These are phyloP conservation scores for Miscanthus sacchariflorus DNA, from an alignment of 202 grass and related monocot species.

Conservation along the genomic window DNA sequence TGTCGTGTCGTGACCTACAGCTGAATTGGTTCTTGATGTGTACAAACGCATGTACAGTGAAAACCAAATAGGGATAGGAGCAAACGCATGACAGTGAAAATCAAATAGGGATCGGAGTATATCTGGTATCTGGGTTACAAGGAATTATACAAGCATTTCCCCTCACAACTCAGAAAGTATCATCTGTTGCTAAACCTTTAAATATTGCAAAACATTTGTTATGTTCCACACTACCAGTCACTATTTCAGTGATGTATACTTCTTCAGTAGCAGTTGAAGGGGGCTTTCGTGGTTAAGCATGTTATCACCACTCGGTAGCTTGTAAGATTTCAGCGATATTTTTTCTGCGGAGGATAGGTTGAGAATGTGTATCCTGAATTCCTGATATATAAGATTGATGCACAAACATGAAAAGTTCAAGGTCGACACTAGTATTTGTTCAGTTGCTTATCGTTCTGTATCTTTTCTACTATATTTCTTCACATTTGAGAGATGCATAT, in stretches of 20 bases:
- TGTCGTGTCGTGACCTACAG: neutral
- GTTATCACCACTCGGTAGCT: too few species aligned
- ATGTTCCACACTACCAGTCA: neutral
- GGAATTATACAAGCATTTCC: neutral
- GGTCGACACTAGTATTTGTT: neutral
- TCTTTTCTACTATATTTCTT: conserved; percentile 22
- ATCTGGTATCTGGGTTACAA: neutral
- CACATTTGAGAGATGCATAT: conserved; percentile 11
- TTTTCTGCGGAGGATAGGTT: neutral
- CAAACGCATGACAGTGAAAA: neutral
- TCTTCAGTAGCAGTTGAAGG: neutral
- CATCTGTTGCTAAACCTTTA: conserved; percentile 5
- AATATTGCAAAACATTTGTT: conserved; percentile 12
- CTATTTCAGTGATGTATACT: conserved; percentile 6
- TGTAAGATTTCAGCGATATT: neutral
- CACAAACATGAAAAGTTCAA: neutral
- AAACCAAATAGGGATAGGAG: neutral
- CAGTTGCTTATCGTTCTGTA: neutral
- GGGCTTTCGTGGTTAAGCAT: neutral
- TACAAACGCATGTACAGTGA: neutral
- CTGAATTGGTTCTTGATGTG: neutral
- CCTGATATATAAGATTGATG: conserved; percentile 3
- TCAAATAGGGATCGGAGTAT: neutral
- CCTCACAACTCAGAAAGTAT: neutral
- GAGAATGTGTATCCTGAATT: neutral